These are phyloP conservation scores for Citrus trifoliata DNA, from an alignment of 345 rosid species.

Conservation along the genomic window DNA sequence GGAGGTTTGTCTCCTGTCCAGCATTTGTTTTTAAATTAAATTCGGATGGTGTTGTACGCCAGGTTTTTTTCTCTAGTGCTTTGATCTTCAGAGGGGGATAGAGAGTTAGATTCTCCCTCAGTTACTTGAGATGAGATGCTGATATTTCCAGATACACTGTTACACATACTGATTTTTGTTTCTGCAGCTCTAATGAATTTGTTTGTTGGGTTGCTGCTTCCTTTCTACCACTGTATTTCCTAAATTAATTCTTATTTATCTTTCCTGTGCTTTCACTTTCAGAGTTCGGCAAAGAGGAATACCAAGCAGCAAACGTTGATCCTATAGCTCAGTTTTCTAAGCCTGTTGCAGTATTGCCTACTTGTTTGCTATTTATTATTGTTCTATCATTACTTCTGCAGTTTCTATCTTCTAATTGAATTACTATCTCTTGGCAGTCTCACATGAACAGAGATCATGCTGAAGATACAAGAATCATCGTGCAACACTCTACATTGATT, in stretches of 20 bases:
- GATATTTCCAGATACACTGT: conserved; percentile 6
- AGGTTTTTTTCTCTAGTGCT: neutral
- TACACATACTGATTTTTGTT: neutral
- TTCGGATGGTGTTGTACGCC: neutral
- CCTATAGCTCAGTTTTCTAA: conserved; percentile 79
- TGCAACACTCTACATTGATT: conserved; percentile 65
- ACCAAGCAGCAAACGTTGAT: conserved; percentile 70
- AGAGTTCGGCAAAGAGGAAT: conserved; percentile 82
- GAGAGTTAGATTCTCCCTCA: neutral
- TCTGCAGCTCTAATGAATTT: neutral
- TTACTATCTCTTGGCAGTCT: conserved; percentile 39
- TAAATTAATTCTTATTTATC: neutral
- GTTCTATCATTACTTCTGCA: neutral
- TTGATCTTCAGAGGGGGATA: neutral
- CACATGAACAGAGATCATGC: conserved; percentile 95
- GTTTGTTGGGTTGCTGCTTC: neutral
- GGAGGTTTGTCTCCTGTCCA: conserved; percentile 63
- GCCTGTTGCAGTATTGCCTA: conserved; percentile 70
- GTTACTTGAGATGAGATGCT: conserved; percentile 2
- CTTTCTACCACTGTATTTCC: neutral
- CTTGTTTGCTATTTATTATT: conserved; percentile 2
- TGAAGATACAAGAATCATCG: conserved; percentile 83
- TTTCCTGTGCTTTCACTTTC: conserved; percentile 9
- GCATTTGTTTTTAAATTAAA: neutral
- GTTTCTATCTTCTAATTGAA: conserved; percentile 7